Evolutionary conservation across 371 early-diverging fungal species (phyloP), one percentile per base, ranked within the genome.

Genomic region (Amoeboaphelidium occidentale): DNA sequence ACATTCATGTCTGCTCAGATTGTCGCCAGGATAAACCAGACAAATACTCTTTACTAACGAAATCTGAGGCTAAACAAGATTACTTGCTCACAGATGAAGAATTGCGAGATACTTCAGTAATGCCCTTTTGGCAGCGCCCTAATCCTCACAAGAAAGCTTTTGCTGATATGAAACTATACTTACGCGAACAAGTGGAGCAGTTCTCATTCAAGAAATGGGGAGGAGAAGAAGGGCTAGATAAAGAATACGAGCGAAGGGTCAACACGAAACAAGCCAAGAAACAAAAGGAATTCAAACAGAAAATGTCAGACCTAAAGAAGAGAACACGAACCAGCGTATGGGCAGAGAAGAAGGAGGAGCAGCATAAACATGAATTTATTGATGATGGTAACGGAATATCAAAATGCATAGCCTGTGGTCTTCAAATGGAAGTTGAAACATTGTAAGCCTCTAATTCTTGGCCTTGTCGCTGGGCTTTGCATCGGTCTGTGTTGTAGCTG

Each of bases 201-300:
- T 94, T 81, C 65, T 91, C 92, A 1, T 75, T 79, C 50, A 75
- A 83, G 45, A 91, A 92, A 55, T 94, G 93, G 92, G 81, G 83
- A 27, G 70, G 81, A 1, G 63, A 76, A 20, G 85, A 88, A 51
- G 78, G 68, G 1, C 62, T 94, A 27, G 93, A 94, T 63, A 64
- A 67, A 25, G 91, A 91, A 61, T 92, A 80, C 58, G 86, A 83
- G 51, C 64, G 73, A 45, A 67, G 93, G n/a, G 78, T 78, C 39
- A 58, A 67, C 2, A 78, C 78, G 26, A 91, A 88, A 61, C 75
- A 75, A 47, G 62, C 65, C 13, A 70, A 74, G 46, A 86, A 89
- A 51, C 84, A 84, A 28, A 74, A 76, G 48, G 82, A 84, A 56
- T 86, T 81, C 57, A 77, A 81, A 54, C 69, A 68, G 25, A 81